Evolutionary conservation across 108 stramenopile genomes (phyloP).

Genomic region (Pseudonitzschia delicatissima): DNA sequence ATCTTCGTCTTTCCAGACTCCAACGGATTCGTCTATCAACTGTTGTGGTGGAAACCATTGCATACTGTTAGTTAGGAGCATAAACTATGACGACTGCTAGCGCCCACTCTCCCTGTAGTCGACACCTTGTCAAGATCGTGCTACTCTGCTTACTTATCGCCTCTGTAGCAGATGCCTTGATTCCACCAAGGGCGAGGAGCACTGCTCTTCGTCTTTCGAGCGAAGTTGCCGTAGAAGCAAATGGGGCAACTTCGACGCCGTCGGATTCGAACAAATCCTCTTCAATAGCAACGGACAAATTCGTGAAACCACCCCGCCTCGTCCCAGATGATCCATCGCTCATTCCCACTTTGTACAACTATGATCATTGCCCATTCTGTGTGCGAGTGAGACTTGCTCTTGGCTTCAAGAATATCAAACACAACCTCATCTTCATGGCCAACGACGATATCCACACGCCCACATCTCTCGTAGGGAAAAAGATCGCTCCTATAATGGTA

Average conservation of each 20-base stretch:
- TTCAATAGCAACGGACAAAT: background rate
- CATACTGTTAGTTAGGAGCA: too few species aligned
- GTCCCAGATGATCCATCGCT: conserved; percentile 5
- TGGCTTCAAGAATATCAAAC: conserved; percentile 91
- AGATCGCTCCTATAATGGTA: conserved; percentile 94
- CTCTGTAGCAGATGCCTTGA: background rate
- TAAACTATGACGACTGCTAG: too few species aligned
- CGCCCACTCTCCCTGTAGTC: too few species aligned
- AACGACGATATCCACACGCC: conserved; percentile 95
- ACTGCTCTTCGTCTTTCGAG: background rate
- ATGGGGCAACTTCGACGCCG: background rate
- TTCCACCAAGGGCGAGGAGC: background rate
- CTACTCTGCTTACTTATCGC: too few species aligned
- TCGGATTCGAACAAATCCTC: background rate
- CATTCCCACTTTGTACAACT: conserved; percentile 74
- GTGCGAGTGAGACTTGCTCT: conserved; percentile 92
- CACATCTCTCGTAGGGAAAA: conserved; percentile 90
- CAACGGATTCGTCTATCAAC: too few species aligned
- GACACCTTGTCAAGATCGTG: too few species aligned
- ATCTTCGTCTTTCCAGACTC: too few species aligned
- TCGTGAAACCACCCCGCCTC: conserved; percentile 1
- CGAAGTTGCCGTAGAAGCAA: background rate
- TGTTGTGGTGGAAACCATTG: too few species aligned
- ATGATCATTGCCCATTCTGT: conserved; percentile 98
- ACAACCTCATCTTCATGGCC: conserved; percentile 82